Evolutionary conservation across 1,284 basidiomycete genomes (phyloP), one percentile per base, ranked within the genome.

Genomic region (Tilletia caries): DNA sequence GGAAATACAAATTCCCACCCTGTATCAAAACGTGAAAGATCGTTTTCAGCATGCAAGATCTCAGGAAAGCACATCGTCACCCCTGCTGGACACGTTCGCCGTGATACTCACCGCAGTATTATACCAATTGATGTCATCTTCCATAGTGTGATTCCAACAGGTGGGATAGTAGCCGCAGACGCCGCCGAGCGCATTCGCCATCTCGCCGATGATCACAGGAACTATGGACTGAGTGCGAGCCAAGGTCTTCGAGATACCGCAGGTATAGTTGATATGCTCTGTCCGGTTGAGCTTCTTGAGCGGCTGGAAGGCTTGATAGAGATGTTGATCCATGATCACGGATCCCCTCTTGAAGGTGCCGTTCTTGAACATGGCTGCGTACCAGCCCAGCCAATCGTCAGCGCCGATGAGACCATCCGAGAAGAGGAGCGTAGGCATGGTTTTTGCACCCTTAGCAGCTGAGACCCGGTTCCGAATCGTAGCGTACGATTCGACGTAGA

Each of bases 371-470:
- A 58, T 33, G 43, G 29, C 44, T n/a, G 1, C 20, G 23, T 50
- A 50, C 48, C 48, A 50, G 20, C 48, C 20, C 48, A 50, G 48
- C 48, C 48, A 50, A 6, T 50, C 23, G 12, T 50, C 48, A 6
- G 48, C 48, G 12, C 48, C 48, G 18, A 25, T 25, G 23, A 50
- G 48, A 50, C 48, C 48, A 65, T 84, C 83, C 64, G 82, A 81
- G 13, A 84, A 75, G 64, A 83, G 72, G 25, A 83, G 77, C 75
- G 81, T 82, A 48, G 80, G 78, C 43, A 75, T 52, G 54, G 80
- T 79, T n/a, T 69, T 69, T 8, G 68, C 48, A 50, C 75, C 23
- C 33, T 58, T 15, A 8, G 48, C 48, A 20, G 65, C 43, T 3
- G 46, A 34, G 43, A 71, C 41, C 20, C 54, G 27, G 23, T 34